Evolutionary conservation across 257 asterid species (phyloP), one percentile per base, ranked within the genome.

Genomic region (Craterostigma plantagineum): DNA sequence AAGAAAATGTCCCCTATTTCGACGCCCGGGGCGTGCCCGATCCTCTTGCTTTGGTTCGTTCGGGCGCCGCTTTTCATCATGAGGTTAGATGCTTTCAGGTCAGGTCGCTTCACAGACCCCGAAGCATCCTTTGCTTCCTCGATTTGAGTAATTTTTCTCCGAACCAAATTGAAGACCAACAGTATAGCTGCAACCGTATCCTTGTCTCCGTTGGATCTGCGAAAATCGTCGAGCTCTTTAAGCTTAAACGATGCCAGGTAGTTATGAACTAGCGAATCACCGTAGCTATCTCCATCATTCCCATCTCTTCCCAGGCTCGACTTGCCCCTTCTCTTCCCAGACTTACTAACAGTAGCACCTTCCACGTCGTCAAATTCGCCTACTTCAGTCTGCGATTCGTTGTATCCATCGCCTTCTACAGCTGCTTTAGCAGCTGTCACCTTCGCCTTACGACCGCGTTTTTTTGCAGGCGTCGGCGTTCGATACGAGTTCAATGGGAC

Each of bases 1-100:
- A 69, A 87, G 58, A 87, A 87, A 10, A 87, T 79, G 60, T 82
- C 95, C 1, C 95, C 98, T 16, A 87, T 65, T 38, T 70, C 92
- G 48, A 87, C 52, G 34, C 98, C 98, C 3, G 92, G 91, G 4
- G 76, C 83, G 52, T 63, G 70, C 10, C 98, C 98, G 27, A 72
- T 50, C 73, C 81, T 68, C 66, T 79, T 87, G 1, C 48, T 2
- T 18, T 23, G 50, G 59, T 87, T 87, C 11, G 95, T 75, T 15
- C 98, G 73, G 27, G 63, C 55, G 35, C 92, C 95, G 59, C 69
- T 79, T 15, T 66, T 64, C 73, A 74, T 79, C 77, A 87, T 38
- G 51, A 69, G 61, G 52, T 51, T 54, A 34, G 67, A 60, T 12
- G 83, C 69, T 71, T 70, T 82, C 51, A 87, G 42, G 47, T 87